Percentiles rank a stretch among this genome's conserved stretches.
Evolutionary conservation across 148 eudicot species (phyloP).

Genomic region (Hydrangea macrophylla): DNA sequence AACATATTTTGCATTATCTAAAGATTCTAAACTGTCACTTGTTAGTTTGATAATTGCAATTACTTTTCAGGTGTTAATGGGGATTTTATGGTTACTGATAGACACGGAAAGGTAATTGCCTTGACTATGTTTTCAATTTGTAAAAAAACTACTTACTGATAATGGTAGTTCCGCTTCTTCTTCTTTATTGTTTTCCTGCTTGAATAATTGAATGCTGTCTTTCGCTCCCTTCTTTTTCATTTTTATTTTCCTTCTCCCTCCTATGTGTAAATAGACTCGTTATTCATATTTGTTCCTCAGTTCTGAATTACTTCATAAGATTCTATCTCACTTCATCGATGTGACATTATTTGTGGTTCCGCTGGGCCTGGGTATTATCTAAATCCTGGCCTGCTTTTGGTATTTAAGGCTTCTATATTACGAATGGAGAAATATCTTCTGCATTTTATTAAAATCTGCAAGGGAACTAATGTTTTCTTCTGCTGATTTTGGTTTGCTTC

Average conservation of each 20-base stretch:
- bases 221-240: neutral
- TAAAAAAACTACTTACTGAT: too few species aligned
- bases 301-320: neutral
- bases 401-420: neutral
- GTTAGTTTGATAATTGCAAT: neutral
- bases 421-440: neutral
- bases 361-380: neutral
- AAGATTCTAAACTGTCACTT: neutral
- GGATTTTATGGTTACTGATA: conserved; percentile 27
- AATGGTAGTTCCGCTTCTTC: too few species aligned
- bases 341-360: neutral
- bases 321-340: neutral
- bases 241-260: neutral
- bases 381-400: neutral
- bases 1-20: neutral
- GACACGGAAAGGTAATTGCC: conserved; percentile 44
- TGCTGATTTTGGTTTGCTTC: neutral
- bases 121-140: too few species aligned
- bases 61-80: conserved; percentile 41
- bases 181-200: too few species aligned
- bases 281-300: neutral
- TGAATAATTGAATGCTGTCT: neutral
- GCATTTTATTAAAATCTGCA: neutral
- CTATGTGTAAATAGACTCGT: neutral
- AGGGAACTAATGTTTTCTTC: neutral